Conservation (phyloP, 768 basidiomycete species). For the Russula olivacea region DNA sequence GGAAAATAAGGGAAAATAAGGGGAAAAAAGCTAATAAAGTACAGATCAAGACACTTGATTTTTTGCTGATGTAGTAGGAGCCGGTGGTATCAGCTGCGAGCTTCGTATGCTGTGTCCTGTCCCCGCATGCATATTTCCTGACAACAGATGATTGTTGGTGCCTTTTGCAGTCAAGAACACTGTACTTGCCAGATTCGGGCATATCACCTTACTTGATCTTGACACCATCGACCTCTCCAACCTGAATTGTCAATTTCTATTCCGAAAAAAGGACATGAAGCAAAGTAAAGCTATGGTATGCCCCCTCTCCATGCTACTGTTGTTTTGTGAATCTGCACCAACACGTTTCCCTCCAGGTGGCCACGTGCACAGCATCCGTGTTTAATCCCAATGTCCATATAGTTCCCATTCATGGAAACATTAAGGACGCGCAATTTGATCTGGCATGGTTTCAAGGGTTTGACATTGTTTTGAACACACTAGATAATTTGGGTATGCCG, state of each 20-base stretch:
- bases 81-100: conserved; percentile 97
- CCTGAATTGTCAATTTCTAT: conserved; percentile 93
- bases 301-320: conserved; percentile 5
- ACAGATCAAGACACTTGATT: too few species aligned
- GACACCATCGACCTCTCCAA: conserved; percentile 99
- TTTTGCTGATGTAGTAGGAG: too few species aligned
- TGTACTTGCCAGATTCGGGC: conserved; percentile 85
- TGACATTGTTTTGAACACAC: conserved; percentile 88
- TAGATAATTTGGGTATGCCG: conserved; percentile 88
- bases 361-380: conserved; percentile 70
- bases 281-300: conserved; percentile 89
- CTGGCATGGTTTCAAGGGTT: conserved; percentile 87
- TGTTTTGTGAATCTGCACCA: background rate
- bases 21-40: too few species aligned
- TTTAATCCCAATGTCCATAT: conserved; percentile 90
- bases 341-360: conserved; percentile 46
- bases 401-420: conserved; percentile 87
- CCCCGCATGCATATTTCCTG: background rate
- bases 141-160: background rate
- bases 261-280: conserved; percentile 95
- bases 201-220: conserved; percentile 89
- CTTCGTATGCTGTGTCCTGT: conserved; percentile 45
- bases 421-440: conserved; percentile 89
- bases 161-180: conserved; percentile 79
- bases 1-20: too few species aligned